Percentiles rank a stretch among this genome's conserved stretches.
Conservation (phyloP, 768 basidiomycete genomes). For the Mycena indigotica region DNA sequence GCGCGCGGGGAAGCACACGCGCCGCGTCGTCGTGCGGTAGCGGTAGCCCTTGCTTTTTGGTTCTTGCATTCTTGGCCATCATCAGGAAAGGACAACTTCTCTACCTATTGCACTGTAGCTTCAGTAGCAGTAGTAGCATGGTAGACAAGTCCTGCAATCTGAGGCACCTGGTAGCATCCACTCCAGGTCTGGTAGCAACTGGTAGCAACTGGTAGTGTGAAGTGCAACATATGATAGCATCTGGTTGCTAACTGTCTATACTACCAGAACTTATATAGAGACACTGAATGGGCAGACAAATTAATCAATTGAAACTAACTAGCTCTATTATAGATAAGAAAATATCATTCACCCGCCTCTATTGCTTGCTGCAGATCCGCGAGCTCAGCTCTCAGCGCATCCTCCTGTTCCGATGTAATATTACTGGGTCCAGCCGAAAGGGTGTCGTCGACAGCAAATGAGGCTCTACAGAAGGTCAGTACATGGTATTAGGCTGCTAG, state of each 20-base stretch:
- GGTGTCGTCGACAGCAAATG: background rate
- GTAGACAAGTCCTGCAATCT: background rate
- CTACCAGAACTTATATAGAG: background rate
- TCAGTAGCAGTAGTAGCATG: background rate
- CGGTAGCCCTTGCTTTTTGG: no score
- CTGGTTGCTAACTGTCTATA: background rate
- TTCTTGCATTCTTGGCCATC: no score
- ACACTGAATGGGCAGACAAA: background rate
- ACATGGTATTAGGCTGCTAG: background rate
- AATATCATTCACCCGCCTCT: constrained; percentile 1
- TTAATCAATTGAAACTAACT: background rate
- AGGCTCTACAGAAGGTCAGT: background rate
- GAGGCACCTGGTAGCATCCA: background rate
- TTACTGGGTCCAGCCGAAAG: background rate
- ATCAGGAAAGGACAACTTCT: background rate
- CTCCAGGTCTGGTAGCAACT: background rate
- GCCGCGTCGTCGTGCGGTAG: no score
- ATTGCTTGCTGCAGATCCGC: constrained; percentile 4
- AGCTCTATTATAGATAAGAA: background rate
- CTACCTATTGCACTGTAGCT: background rate
- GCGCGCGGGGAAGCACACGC: no score
- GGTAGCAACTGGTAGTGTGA: background rate
- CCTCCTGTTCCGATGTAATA: background rate
- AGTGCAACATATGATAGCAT: background rate
- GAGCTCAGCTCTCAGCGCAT: background rate